Base-by-base conservation (phyloP, 352 stramenopile genomes). In the Phytophthora multivora region DNA sequence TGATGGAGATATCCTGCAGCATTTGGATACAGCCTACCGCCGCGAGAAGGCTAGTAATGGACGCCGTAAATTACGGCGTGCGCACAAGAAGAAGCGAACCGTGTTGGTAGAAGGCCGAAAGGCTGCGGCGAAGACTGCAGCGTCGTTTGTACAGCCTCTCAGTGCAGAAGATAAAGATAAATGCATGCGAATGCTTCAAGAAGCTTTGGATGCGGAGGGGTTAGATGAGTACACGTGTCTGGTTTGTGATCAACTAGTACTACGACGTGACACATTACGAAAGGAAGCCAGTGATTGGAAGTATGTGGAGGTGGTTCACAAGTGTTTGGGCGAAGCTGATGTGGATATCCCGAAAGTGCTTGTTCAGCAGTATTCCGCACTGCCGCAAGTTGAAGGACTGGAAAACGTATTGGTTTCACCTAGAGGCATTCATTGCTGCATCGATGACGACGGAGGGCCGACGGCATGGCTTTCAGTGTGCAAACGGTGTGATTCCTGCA, bases 371-470 rank as follows among this genome's bases (percentile, higher is more conserved):
- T 40, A 26, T 15, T n/a, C 13, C 2, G 13, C 45, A 13, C 26
- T 28, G n/a, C 26, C 15, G 13, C 45, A 23, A 1, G 8, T 51
- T 4, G 45, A 51, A 18, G 26, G 45, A 9, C 26, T 51, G 5
- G 26, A 51, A 10, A 39, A 38, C 13, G 25, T 40, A 5, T 6
- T 36, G 43, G 25, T 39, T 25, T 53, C 28, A 12, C 30, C 46
- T 31, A n/a, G 46, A 30, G 28, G 46, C 8, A 4, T 53, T 4
- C 30, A 53, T 53, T 53, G 46, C n/a, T 53, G 30, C 35, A 40
- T 40, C 12, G 5, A 40, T 40, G 10, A 16, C 7, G 16, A 18
- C 12, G 13, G 12, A 40, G 15, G 13, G 2, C 35, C 35, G 6
- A n/a, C 12, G 11, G 35, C 35, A n/a, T 40, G 35, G 35, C 5